Evolutionary conservation across 2,329 filamentous ascomycete genomes (phyloP).

Genomic region (Rhexocercosporidium sp.): DNA sequence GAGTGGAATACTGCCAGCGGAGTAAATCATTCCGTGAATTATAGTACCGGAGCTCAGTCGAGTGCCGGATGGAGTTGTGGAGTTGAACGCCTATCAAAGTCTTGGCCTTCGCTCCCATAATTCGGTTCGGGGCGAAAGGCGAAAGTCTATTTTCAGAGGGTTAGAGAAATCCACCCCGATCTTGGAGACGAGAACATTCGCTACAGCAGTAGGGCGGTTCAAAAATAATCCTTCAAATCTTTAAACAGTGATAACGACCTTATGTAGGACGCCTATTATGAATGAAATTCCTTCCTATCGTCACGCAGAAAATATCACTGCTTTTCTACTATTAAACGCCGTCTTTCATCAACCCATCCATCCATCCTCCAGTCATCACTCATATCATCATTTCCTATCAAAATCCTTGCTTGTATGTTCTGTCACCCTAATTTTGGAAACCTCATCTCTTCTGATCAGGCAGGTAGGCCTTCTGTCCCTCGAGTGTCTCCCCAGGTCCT

Average conservation of each 20-base stretch:
- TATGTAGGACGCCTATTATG: no score
- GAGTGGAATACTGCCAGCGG: background rate
- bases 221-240: no score
- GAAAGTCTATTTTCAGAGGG: background rate
- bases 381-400: conserved; percentile 8
- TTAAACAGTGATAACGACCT: no score
- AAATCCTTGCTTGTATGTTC: conserved; percentile 7
- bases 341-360: background rate
- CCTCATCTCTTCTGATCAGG: conserved; percentile 25
- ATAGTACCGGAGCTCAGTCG: background rate
- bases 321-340: conserved; percentile 12
- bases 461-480: conserved; percentile 29
- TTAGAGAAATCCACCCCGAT: no score
- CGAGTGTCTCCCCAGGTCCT: conserved; percentile 33
- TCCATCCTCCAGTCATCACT: background rate
- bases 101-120: background rate
- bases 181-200: no score
- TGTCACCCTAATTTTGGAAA: background rate
- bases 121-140: background rate
- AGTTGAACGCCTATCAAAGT: conserved; percentile 1
- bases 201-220: no score
- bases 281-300: background rate
- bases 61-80: background rate
- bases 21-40: background rate
- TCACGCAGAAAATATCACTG: conserved; percentile 5